Conservation (phyloP, 202 grass and related monocot genomes). For the Hordeum pubiflorum region DNA sequence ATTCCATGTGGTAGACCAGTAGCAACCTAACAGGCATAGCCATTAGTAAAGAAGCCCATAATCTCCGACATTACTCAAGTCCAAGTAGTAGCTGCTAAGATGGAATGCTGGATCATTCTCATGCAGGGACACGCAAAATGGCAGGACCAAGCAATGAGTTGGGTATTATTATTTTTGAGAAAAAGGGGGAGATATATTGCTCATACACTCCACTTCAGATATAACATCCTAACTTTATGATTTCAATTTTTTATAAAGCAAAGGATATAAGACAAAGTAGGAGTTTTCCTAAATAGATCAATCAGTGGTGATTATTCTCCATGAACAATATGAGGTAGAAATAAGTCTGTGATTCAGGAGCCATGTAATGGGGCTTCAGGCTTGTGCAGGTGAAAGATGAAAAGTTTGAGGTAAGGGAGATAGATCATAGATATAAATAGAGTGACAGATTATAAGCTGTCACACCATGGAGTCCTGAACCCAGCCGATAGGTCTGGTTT, state of each 20-base stretch:
- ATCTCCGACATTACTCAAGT: neutral
- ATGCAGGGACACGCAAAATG: neutral
- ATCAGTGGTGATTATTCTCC: neutral
- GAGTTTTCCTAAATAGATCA: neutral
- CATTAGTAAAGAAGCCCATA: slow-evolving; percentile 1
- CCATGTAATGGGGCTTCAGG: neutral
- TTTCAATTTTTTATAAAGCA: neutral
- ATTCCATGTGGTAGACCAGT: neutral
- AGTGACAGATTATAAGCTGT: neutral
- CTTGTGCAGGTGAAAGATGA: neutral
- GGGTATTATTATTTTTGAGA: neutral
- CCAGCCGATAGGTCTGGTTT: neutral
- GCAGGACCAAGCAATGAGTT: neutral
- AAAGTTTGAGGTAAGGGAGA: neutral
- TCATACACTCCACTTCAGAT: neutral
- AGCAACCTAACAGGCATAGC: neutral
- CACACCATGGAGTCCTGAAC: neutral
- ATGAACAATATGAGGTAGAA: neutral
- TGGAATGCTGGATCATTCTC: neutral
- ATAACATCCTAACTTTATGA: neutral
- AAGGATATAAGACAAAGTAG: neutral
- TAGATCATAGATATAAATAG: neutral
- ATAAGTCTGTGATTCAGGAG: neutral
- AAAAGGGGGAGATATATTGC: neutral
- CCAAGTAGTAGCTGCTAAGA: slow-evolving; percentile 8